Percentiles rank a stretch among this genome's conserved stretches.
Conservation (phyloP, 192 early-diverging fungal genomes). For the Helicostylum pulchrum region DNA sequence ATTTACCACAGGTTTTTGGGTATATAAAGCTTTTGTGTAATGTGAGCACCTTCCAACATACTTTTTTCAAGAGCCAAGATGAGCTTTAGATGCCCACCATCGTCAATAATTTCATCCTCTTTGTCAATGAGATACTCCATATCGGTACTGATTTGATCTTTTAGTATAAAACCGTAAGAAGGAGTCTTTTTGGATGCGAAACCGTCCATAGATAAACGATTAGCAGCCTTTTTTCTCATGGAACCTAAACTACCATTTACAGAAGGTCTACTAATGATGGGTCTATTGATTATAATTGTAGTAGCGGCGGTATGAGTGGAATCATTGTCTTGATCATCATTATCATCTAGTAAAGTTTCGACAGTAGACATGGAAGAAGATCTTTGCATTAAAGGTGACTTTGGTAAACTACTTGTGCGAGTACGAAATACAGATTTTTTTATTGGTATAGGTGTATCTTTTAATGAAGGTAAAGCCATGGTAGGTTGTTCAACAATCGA, state of each 20-base stretch:
- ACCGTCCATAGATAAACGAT: conserved; percentile 26
- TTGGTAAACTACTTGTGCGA: conserved; percentile 20
- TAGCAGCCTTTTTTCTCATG: conserved; percentile 14
- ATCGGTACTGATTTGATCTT: too few relatives aligned
- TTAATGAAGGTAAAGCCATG: conserved; percentile 25
- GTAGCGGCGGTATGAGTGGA: neutral
- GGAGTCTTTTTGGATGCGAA: neutral
- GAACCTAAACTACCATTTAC: conserved; percentile 5
- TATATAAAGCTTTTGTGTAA: conserved; percentile 27
- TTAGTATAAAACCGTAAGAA: too few relatives aligned
- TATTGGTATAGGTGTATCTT: neutral
- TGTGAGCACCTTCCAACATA: conserved; percentile 26
- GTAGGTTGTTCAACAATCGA: conserved; percentile 12
- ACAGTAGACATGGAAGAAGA: conserved; percentile 5
- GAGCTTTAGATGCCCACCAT: conserved; percentile 3
- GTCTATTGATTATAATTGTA: neutral
- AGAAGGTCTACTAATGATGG: neutral
- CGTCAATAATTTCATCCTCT: too few relatives aligned
- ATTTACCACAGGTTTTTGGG: conserved; percentile 35
- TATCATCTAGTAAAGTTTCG: neutral
- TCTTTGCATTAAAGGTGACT: neutral
- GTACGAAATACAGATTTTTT: conserved; percentile 3
- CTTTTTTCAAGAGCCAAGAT: conserved; percentile 24
- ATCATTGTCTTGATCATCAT: neutral
- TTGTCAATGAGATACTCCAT: too few relatives aligned